Evolutionary conservation across 1,284 basidiomycete species (phyloP), one percentile per base, ranked within the genome.

Genomic region (Tausonia pullulans): DNA sequence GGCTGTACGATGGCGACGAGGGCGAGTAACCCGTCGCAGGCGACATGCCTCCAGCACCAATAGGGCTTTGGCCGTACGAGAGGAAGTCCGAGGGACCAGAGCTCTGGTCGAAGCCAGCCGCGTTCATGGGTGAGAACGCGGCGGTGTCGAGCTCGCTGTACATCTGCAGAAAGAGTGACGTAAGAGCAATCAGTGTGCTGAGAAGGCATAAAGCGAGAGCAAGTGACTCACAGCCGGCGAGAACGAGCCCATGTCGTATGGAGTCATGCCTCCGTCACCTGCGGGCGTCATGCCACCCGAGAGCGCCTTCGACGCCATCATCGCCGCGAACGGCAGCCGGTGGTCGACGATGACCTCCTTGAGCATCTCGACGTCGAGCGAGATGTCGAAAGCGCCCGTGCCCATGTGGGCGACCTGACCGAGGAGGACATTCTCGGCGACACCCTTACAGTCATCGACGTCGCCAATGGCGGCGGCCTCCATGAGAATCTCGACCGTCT

Each of bases 381-480:
- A 87, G 60, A 98, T 89, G 63, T 98, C 95, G 74, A 98, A 98
- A 5, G 92, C 84, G 11, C 92, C 92, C 0, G 92, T 94, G 60
- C 92, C 92, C 91, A 95, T 94, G 0, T 93, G 95, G 46, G 96
- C 96, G 85, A 98, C 90, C 78, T 98, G 96, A 16, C 96, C 96
- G 68, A 98, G 90, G 81, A 99, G 84, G 53, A 99, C 92, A 72
- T 98, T 98, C 81, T 98, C 95, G 8, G 95, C 95, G 39, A 99
- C 87, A 68, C 96, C 96, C 68, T 91, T 90, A 76, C 96, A 98
- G 72, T 98, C 94, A 70, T 98, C 96, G 75, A 92, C 88, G 79
- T 98, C 95, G 63, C 96, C 96, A 55, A 95, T 89, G 2, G 95
- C 92, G 0, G 96, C 96, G 0, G 96, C 96, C 75, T 99, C 96